A percentile compares a stretch with the other conserved stretches of the same genome.
Conservation (phyloP, 2,329 filamentous ascomycete genomes). For the Leptographium radiaticola region DNA sequence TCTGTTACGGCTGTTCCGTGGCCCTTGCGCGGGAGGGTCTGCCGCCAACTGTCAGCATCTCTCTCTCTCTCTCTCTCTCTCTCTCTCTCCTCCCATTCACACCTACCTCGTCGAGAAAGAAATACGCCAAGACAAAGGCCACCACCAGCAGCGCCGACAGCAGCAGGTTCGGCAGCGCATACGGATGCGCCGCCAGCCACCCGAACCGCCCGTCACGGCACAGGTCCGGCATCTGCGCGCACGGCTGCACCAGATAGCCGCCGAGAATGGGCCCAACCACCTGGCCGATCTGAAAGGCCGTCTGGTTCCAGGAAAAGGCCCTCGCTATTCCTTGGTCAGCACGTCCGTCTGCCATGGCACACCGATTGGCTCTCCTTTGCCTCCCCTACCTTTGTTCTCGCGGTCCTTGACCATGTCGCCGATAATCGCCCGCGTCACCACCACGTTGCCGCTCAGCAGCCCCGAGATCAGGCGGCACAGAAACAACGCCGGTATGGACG, state of each 20-base stretch:
- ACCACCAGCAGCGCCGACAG: neutral
- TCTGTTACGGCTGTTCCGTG: neutral
- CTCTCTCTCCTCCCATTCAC: too few relatives aligned
- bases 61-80: too few relatives aligned
- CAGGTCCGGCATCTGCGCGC: neutral
- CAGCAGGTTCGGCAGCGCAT: conserved; percentile 7
- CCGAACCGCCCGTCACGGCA: conserved; percentile 2
- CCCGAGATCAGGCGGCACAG: conserved; percentile 5
- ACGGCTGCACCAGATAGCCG: conserved; percentile 7
- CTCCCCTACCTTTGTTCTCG: conserved; percentile 4
- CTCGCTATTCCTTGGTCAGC: neutral
- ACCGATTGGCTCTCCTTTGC: too few relatives aligned
- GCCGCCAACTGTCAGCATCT: neutral
- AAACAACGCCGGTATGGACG: conserved; percentile 2
- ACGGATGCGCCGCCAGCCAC: conserved; percentile 5
- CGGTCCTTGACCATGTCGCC: conserved; percentile 7
- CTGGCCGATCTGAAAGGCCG: conserved; percentile 6
- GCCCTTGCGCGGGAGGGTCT: neutral
- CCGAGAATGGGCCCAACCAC: conserved; percentile 7
- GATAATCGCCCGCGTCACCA: conserved; percentile 9
- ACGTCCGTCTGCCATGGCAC: neutral
- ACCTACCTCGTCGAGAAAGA: conserved; percentile 5
- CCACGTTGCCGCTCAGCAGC: conserved; percentile 7
- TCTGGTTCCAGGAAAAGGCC: conserved; percentile 10
- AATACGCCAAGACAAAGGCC: neutral